These are phyloP conservation scores for Metarhizium sp. DNA, from an alignment of 2,329 filamentous ascomycete genomes.

Conservation along the genomic window DNA sequence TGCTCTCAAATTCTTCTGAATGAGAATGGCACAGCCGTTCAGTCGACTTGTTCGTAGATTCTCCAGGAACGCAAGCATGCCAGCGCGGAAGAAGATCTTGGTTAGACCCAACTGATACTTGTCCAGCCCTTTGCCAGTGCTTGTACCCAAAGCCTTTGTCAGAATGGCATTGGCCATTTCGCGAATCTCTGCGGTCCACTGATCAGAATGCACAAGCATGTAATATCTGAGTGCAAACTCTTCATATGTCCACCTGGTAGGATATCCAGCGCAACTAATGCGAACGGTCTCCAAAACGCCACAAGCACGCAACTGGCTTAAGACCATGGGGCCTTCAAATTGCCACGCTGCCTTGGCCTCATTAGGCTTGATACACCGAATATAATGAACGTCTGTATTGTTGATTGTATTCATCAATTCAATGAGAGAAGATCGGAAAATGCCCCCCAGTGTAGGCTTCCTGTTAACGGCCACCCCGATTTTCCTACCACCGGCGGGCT, in stretches of 20 bases:
- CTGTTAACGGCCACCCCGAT: slow-evolving; percentile 88
- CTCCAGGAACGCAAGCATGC: slow-evolving; percentile 97
- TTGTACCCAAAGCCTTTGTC: slow-evolving; percentile 74
- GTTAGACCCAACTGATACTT: slow-evolving; percentile 97
- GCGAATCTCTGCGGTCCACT: slow-evolving; percentile 90
- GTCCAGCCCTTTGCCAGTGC: slow-evolving; percentile 65
- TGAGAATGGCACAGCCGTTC: slow-evolving; percentile 92
- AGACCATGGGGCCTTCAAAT: slow-evolving; percentile 97
- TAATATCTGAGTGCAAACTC: slow-evolving; percentile 97
- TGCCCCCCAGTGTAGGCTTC: slow-evolving; percentile 94
- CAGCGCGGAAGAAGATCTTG: slow-evolving; percentile 98
- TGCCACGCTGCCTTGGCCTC: slow-evolving; percentile 96
- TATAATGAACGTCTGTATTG: slow-evolving; percentile 97
- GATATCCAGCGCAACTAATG: slow-evolving; percentile 95
- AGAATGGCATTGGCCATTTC: slow-evolving; percentile 92
- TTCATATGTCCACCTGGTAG: slow-evolving; percentile 96
- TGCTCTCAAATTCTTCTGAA: slow-evolving; percentile 93
- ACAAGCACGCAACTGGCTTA: slow-evolving; percentile 93
- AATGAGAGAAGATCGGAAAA: slow-evolving; percentile 97
- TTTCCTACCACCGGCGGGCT: slow-evolving; percentile 70
- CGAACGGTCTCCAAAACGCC: slow-evolving; percentile 97
- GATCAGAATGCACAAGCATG: slow-evolving; percentile 83
- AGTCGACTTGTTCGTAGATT: slow-evolving; percentile 83
- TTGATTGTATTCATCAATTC: slow-evolving; percentile 98
- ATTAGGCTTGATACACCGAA: slow-evolving; percentile 97